Evolutionary conservation across 2,329 filamentous ascomycete species (phyloP), one percentile per base, ranked within the genome.

Genomic region (Exophiala dermatitidis): DNA sequence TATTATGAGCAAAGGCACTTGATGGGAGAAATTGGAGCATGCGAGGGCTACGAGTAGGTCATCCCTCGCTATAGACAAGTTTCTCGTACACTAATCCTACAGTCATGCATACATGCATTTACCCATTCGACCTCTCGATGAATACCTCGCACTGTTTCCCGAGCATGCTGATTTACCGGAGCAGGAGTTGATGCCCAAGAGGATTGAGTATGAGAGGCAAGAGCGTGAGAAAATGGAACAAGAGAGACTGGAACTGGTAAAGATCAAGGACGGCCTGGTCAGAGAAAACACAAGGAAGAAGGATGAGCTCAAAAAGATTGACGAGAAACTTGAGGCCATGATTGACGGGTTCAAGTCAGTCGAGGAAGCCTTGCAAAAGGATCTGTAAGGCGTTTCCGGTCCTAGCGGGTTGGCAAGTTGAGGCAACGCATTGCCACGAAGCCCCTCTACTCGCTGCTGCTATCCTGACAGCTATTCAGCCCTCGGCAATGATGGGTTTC

Each of bases 1-100:
- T 94, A 93, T 69, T 98, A 98, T 67, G 91, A 98, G 70, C 90
- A 97, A 72, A 79, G 88, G 50, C 90, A 96, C 69, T 74, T 98
- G 50, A 83, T 87, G 60, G 88, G 88, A 46, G 93, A 98, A 71
- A 97, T 98, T 57, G 76, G 81, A 0, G 89, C 88, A 5, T 97
- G 93, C 69, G 88, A 95, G 67, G 86, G 84, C 48, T 96, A 94
- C 64, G 88, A 95, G 89, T 95, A 73, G 58, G 87, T 79, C 42
- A 52, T 26, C 38, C 7, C 26, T 42, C 32, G 4, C 7, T 8
- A 42, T 46, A 26, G 29, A 19, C 40, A 31, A 48, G 26, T 31
- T 37, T 43, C 29, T 53, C 59, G 52, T 66, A 31, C 63, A 41
- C 47, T 56, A 34, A 45, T 44, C 28, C 68, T 52, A 37, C 52